A percentile compares a stretch with the other conserved stretches of the same genome.
These are phyloP conservation scores for Rhizopogon vinicolor DNA, from an alignment of 768 basidiomycete species.

Conservation along the genomic window DNA sequence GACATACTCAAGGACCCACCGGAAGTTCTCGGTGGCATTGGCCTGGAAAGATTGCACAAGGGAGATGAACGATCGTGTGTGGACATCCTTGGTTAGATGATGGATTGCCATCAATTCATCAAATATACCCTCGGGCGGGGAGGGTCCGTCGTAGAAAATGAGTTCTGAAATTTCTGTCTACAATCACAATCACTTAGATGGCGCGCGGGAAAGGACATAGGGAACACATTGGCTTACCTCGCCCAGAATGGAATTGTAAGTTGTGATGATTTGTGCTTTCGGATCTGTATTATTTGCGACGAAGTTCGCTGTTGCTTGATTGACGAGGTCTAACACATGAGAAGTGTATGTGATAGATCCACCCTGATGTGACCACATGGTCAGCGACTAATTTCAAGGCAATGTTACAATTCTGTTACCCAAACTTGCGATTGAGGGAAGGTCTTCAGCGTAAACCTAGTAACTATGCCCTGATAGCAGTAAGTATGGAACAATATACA, in stretches of 20 bases:
- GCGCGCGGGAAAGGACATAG: slow-evolving; percentile 38
- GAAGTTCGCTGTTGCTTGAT: slow-evolving; percentile 3
- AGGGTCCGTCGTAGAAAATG: slow-evolving; percentile 52
- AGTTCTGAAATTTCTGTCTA: slow-evolving; percentile 21
- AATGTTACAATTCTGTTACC: slow-evolving; percentile 30
- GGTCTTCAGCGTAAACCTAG: slow-evolving; percentile 46
- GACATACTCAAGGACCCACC: slow-evolving; percentile 13
- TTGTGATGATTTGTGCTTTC: slow-evolving; percentile 32
- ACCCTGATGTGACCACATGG: neutral
- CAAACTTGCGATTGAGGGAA: slow-evolving; percentile 54
- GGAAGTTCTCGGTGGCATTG: slow-evolving; percentile 14
- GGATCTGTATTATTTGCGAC: slow-evolving; percentile 2
- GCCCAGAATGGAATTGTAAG: slow-evolving; percentile 34
- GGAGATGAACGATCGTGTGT: slow-evolving; percentile 20
- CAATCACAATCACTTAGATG: neutral
- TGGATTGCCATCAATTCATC: slow-evolving; percentile 22
- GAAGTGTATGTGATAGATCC: slow-evolving; percentile 6
- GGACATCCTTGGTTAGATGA: slow-evolving; percentile 5
- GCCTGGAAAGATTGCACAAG: slow-evolving; percentile 17
- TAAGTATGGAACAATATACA: slow-evolving; percentile 30
- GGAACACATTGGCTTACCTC: slow-evolving; percentile 12
- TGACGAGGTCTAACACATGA: neutral
- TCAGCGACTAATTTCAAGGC: neutral
- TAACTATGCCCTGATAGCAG: slow-evolving; percentile 44
- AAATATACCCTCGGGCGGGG: slow-evolving; percentile 13